Evolutionary conservation across 208 protist species (phyloP).

Genomic region (Leishmania tarentolae): DNA sequence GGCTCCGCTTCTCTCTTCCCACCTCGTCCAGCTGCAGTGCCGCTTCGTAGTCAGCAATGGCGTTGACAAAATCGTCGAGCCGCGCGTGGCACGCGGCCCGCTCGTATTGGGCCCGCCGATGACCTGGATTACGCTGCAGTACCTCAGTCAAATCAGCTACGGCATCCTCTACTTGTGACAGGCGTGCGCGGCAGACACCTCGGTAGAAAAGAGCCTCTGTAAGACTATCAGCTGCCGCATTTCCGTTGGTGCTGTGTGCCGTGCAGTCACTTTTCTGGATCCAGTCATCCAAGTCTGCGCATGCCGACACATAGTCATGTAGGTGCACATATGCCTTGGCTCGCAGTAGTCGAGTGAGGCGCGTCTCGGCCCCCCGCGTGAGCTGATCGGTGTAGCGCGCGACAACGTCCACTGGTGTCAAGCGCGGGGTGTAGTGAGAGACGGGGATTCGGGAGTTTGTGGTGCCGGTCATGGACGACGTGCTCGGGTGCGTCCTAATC

Average conservation of each 20-base stretch:
- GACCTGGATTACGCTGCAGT: constrained; percentile 52
- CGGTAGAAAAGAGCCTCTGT: constrained; percentile 42
- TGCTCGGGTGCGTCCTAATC: not conserved
- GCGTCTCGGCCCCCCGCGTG: constrained; percentile 20
- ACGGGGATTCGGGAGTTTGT: not conserved
- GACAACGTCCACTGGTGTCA: constrained; percentile 40
- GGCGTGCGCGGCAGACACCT: constrained; percentile 52
- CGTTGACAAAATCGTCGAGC: constrained; percentile 65
- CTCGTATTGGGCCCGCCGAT: constrained; percentile 69
- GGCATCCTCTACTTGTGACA: constrained; percentile 59
- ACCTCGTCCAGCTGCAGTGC: constrained; percentile 60
- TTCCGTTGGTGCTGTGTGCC: not conserved
- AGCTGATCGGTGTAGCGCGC: constrained; percentile 31
- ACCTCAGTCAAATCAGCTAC: constrained; percentile 67
- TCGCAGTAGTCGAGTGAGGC: constrained; percentile 36
- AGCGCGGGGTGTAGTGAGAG: constrained; percentile 31
- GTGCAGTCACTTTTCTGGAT: constrained; percentile 16
- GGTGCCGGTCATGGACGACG: not conserved
- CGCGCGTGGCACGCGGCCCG: constrained; percentile 73
- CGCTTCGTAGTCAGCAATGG: constrained; percentile 83
- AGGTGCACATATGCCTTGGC: constrained; percentile 44
- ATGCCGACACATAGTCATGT: constrained; percentile 38
- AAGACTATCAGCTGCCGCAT: constrained; percentile 6
- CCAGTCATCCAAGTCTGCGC: constrained; percentile 42
- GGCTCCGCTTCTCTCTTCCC: constrained; percentile 10